Evolutionary conservation across 768 basidiomycete species (phyloP).

Genomic region (Phlebiopsis flavidoalba): DNA sequence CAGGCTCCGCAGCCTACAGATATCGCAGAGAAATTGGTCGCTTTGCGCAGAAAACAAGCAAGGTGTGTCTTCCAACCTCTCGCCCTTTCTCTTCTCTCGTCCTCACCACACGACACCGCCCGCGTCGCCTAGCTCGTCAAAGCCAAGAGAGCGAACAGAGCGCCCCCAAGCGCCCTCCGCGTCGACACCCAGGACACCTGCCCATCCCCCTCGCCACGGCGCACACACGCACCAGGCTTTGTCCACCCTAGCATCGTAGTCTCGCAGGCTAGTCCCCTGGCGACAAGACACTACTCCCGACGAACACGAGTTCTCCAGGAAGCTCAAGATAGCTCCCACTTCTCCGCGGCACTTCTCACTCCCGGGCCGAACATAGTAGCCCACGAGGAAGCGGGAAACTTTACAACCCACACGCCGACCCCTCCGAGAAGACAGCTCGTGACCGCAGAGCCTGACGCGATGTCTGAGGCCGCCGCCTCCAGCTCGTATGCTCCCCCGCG

Average conservation of each 20-base stretch:
- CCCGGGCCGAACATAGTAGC: constrained; percentile 18
- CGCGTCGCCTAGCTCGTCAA: constrained; percentile 33
- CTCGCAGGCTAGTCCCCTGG: constrained; percentile 40
- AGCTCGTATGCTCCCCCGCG: constrained; percentile 43
- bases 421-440: constrained; percentile 48
- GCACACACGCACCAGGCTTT: constrained; percentile 17
- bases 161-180: constrained; percentile 29
- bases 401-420: constrained; percentile 70
- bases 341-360: constrained; percentile 34
- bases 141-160: constrained; percentile 44
- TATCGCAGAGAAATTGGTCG: constrained; percentile 60
- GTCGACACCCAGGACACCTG: constrained; percentile 26
- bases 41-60: constrained; percentile 61
- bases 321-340: constrained; percentile 57
- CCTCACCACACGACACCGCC: background rate
- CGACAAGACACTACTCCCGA: constrained; percentile 53
- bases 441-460: constrained; percentile 59
- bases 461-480: constrained; percentile 51
- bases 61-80: constrained; percentile 33
- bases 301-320: constrained; percentile 67
- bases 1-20: constrained; percentile 38
- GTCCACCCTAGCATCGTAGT: constrained; percentile 23
- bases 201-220: constrained; percentile 27
- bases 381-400: constrained; percentile 41
- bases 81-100: background rate